Evolutionary conservation across 257 asterid genomes (phyloP).

Genomic region (Jasminum sambac): DNA sequence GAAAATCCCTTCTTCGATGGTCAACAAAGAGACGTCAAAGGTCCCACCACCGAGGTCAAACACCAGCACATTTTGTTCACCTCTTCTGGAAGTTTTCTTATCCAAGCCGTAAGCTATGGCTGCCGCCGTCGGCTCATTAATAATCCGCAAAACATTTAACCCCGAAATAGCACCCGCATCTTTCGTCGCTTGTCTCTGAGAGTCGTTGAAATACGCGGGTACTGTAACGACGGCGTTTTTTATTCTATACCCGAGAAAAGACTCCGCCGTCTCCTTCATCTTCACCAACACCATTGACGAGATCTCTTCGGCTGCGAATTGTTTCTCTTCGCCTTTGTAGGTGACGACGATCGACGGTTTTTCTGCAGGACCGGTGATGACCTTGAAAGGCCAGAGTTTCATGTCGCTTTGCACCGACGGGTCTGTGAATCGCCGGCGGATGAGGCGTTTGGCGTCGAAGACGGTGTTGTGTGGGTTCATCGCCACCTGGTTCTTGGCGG

Average conservation of each 20-base stretch:
- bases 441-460: slow-evolving; percentile 58
- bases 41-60: slow-evolving; percentile 65
- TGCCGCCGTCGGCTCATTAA: slow-evolving; percentile 65
- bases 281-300: slow-evolving; percentile 52
- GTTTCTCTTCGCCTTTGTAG: slow-evolving; percentile 52
- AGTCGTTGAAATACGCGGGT: slow-evolving; percentile 60
- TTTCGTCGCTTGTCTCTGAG: slow-evolving; percentile 62
- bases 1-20: slow-evolving; percentile 61
- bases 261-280: slow-evolving; percentile 50
- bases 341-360: slow-evolving; percentile 48
- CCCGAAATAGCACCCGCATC: slow-evolving; percentile 58
- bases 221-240: slow-evolving; percentile 57
- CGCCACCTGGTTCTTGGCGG: slow-evolving; percentile 61
- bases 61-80: slow-evolving; percentile 46
- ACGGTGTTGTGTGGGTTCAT: slow-evolving; percentile 67
- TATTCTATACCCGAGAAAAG: slow-evolving; percentile 42
- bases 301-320: slow-evolving; percentile 53
- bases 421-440: slow-evolving; percentile 51
- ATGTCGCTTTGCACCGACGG: slow-evolving; percentile 57
- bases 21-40: slow-evolving; percentile 56
- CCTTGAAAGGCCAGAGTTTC: slow-evolving; percentile 62
- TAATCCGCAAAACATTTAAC: slow-evolving; percentile 48
- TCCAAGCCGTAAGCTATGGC: slow-evolving; percentile 65
- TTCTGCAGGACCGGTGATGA: slow-evolving; percentile 44
- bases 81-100: slow-evolving; percentile 38